Percentiles rank a stretch among this genome's conserved stretches.
phyloP scores from a whole-genome alignment of 2,329 filamentous ascomycete species.

The Lachnellula arida region DNA sequence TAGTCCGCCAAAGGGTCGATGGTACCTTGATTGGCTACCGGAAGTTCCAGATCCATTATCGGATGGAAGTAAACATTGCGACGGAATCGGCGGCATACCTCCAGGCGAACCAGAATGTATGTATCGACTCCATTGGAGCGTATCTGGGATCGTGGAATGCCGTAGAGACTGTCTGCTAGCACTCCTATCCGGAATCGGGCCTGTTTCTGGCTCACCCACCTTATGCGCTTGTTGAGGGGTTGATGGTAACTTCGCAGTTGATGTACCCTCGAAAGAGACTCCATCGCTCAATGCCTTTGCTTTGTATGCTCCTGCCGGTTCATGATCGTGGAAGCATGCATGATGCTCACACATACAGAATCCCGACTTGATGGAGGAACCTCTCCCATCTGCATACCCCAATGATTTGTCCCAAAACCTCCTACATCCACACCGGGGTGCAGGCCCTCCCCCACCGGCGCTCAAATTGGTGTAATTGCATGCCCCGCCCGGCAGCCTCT shows the following conservation, averaged over 20 bases:
- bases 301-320: slow-evolving; percentile 11
- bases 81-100: slow-evolving; percentile 32
- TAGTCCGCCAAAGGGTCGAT: slow-evolving; percentile 25
- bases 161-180: neutral
- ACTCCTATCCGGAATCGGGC: neutral
- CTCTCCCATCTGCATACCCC: slow-evolving; percentile 3
- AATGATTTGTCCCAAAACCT: slow-evolving; percentile 46
- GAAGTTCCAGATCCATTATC: slow-evolving; percentile 28
- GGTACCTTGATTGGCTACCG: slow-evolving; percentile 22
- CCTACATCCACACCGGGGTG: slow-evolving; percentile 46
- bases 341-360: slow-evolving; percentile 52
- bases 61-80: slow-evolving; percentile 33
- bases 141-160: slow-evolving; percentile 21
- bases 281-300: slow-evolving; percentile 8
- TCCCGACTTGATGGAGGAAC: slow-evolving; percentile 12
- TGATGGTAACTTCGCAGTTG: neutral
- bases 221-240: neutral
- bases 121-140: slow-evolving; percentile 25
- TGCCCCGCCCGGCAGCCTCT: slow-evolving; percentile 40
- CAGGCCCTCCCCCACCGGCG: slow-evolving; percentile 37
- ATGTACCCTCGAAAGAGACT: slow-evolving; percentile 3
- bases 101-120: slow-evolving; percentile 22
- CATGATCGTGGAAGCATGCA: slow-evolving; percentile 47
- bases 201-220: neutral
- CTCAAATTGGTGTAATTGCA: slow-evolving; percentile 48